Evolutionary conservation across 1,284 basidiomycete genomes (phyloP).

Genomic region (Kalmanozyma brasiliensis): DNA sequence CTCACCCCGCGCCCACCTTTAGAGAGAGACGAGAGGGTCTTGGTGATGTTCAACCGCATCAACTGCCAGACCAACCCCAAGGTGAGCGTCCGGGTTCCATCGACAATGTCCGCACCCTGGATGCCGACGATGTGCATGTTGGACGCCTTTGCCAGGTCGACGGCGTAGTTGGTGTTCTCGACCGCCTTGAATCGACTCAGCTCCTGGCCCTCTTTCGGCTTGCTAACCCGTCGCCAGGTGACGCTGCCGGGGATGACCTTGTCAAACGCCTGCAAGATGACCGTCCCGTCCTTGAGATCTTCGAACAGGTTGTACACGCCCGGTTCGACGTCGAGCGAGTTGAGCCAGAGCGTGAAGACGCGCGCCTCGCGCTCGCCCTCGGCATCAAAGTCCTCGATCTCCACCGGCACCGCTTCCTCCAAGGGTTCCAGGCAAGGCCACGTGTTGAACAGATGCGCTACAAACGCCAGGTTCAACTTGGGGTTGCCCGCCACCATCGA

Average conservation of each 20-base stretch:
- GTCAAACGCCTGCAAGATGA: constrained; percentile 95
- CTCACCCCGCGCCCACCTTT: constrained; percentile 81
- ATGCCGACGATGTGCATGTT: constrained; percentile 97
- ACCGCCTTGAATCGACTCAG: constrained; percentile 95
- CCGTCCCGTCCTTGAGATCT: constrained; percentile 86
- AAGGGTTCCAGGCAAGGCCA: constrained; percentile 80
- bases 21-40: constrained; percentile 83
- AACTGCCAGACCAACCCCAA: constrained; percentile 97
- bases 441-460: constrained; percentile 98
- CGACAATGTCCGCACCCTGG: constrained; percentile 96
- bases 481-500: constrained; percentile 93
- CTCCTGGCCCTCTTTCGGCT: constrained; percentile 83
- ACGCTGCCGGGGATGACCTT: constrained; percentile 92
- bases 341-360: constrained; percentile 97
- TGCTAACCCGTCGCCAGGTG: constrained; percentile 90
- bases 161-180: constrained; percentile 96
- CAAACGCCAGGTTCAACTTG: constrained; percentile 97
- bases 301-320: constrained; percentile 96
- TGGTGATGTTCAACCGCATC: constrained; percentile 92
- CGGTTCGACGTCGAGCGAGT: constrained; percentile 94
- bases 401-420: constrained; percentile 79
- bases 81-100: constrained; percentile 88
- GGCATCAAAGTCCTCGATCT: constrained; percentile 96
- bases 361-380: constrained; percentile 97
- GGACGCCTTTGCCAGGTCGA: constrained; percentile 90